phyloP scores from a whole-genome alignment of 2,329 filamentous ascomycete genomes.

The Colletotrichum sp. region DNA sequence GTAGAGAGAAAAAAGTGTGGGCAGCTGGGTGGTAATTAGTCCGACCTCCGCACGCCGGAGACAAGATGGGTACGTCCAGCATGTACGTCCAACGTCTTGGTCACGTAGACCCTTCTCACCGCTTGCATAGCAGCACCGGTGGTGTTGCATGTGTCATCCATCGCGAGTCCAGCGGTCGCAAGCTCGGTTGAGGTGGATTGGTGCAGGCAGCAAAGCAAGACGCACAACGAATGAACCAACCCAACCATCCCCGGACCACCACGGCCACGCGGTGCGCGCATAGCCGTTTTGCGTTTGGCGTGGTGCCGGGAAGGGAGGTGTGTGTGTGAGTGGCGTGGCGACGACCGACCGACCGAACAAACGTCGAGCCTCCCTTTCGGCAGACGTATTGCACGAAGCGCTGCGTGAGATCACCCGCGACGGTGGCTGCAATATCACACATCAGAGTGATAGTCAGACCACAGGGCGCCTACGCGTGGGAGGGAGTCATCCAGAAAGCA shows the following conservation, averaged over 20 bases:
- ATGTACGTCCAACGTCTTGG: neutral
- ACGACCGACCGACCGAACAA: neutral
- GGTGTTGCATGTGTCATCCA: neutral
- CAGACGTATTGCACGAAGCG: neutral
- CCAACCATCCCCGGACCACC: neutral
- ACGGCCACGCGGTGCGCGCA: neutral
- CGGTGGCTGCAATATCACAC: neutral
- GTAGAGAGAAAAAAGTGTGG: neutral
- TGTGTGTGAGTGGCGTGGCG: neutral
- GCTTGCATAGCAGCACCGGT: neutral
- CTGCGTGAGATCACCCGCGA: neutral
- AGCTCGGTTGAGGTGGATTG: neutral
- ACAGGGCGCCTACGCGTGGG: neutral
- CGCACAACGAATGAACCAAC: neutral
- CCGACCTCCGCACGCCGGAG: neutral
- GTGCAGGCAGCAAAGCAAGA: neutral
- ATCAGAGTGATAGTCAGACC: neutral
- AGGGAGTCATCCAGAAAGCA: neutral
- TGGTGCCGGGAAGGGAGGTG: neutral
- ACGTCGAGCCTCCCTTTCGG: neutral
- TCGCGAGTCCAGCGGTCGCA: neutral
- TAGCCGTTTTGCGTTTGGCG: constrained; percentile 5
- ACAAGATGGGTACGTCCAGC: neutral
- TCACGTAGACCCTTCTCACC: neutral
- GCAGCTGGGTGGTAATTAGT: neutral